Evolutionary conservation across 352 stramenopile species (phyloP), one percentile per base, ranked within the genome.

Genomic region (Globisporangium irregulare): DNA sequence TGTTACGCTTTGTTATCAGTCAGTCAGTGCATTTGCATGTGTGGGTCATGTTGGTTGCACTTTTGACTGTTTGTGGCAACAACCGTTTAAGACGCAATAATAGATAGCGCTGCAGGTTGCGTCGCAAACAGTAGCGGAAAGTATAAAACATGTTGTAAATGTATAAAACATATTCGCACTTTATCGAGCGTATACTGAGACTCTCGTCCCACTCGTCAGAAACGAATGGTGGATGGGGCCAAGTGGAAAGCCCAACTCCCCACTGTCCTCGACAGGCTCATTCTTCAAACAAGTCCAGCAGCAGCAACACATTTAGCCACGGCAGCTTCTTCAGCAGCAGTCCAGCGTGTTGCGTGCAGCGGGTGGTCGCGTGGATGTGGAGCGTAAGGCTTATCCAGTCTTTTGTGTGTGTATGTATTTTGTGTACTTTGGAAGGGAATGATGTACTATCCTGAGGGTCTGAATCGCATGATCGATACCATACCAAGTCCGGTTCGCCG

Each of bases 401-500:
- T 3, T 46, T 14, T 41, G 56, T 64, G 9, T 65, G 32, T 59
- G 6, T 66, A 41, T 59, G 15, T 62, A 6, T 51, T 29, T 62
- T 6, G 43, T 63, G 20, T 59, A 24, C 34, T 10, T 0, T 53
- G 68, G 74, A 86, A 87, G 82, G 82, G 87, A 55, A 24, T 91
- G 82, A 91, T 93, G 81, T 74, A 61, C 68, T 91, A 91, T 93
- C 85, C 85, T 93, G 85, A 93, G 85, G 85, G 85, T 73, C 85
- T 91, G 85, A 93, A 74, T 75, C 73, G 82, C 58, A 77, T 91
- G 85, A 91, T 91, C 62, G 78, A 93, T 24, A 91, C 70, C 76
- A 86, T 90, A 87, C 72, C 62, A 93, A 91, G 83, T 91, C 85
- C 85, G 90, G 85, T 84, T 65, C 75, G 80, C 81, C 90, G 85